Percentiles rank a stretch among this genome's conserved stretches.
phyloP scores from a whole-genome alignment of 2,329 filamentous ascomycete species.

The Sporothrix dimorphospora region DNA sequence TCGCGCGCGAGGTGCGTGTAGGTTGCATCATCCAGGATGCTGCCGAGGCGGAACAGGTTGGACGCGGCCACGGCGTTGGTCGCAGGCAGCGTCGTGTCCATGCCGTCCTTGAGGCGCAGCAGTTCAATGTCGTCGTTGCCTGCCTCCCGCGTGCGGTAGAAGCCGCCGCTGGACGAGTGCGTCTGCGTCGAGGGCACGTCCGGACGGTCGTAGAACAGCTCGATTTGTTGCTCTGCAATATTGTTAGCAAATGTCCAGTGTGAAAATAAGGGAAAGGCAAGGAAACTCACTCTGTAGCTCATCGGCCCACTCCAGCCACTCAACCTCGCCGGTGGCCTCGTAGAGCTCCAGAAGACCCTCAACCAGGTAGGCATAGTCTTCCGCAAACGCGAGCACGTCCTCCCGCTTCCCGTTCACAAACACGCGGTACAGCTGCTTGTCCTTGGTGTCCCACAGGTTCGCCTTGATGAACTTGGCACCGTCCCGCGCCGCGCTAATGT shows the following conservation, averaged over 20 bases:
- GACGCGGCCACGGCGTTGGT: constrained; percentile 85
- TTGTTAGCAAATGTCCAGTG: not conserved
- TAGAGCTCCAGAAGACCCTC: constrained; percentile 83
- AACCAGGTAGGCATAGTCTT: constrained; percentile 91
- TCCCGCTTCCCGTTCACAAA: constrained; percentile 69
- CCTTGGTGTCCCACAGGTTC: constrained; percentile 69
- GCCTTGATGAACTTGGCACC: constrained; percentile 73
- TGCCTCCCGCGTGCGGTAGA: constrained; percentile 69
- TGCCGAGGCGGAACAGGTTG: constrained; percentile 81
- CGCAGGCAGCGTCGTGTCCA: constrained; percentile 89
- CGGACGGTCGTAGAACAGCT: constrained; percentile 72
- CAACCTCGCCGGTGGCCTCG: constrained; percentile 73
- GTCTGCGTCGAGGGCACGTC: constrained; percentile 40
- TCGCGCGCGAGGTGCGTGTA: constrained; percentile 69
- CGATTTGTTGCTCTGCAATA: constrained; percentile 67
- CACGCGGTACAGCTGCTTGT: constrained; percentile 70
- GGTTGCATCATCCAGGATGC: constrained; percentile 46
- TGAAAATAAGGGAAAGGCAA: constrained; percentile 28
- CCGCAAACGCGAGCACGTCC: constrained; percentile 75
- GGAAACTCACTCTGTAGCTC: constrained; percentile 78
- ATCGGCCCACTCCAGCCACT: constrained; percentile 79
- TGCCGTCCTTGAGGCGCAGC: constrained; percentile 89
- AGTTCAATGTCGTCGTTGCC: constrained; percentile 53
- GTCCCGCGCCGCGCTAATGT: constrained; percentile 66
- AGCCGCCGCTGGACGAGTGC: constrained; percentile 58